Percentiles rank a stretch among this genome's conserved stretches.
These are phyloP conservation scores for Apophysomyces elegans DNA, from an alignment of 371 early-diverging fungal species.

Conservation along the genomic window DNA sequence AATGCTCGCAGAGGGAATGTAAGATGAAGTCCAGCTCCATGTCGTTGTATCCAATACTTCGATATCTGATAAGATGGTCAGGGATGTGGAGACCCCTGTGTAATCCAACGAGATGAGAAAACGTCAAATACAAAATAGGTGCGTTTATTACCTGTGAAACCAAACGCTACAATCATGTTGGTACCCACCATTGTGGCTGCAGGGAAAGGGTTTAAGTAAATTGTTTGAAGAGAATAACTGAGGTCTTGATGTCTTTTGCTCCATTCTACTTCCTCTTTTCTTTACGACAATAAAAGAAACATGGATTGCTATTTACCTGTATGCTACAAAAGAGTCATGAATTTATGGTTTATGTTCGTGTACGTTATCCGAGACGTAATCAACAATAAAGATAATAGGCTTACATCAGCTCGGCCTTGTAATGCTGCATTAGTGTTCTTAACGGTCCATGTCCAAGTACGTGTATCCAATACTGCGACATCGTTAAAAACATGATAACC, in stretches of 20 bases:
- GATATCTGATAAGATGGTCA: conserved; percentile 48
- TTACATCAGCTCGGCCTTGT: conserved; percentile 54
- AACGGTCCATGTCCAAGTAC: conserved; percentile 50
- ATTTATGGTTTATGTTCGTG: too few relatives aligned
- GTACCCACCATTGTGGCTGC: conserved; percentile 45
- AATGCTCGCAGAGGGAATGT: conserved; percentile 27
- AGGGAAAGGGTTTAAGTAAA: neutral
- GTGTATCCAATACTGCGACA: conserved; percentile 47
- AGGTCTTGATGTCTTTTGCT: too few relatives aligned
- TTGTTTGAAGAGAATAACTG: too few relatives aligned
- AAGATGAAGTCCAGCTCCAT: conserved; percentile 52
- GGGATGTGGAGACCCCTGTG: conserved; percentile 39
- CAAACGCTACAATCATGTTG: conserved; percentile 54
- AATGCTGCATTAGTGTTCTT: conserved; percentile 52
- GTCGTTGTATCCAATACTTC: conserved; percentile 45
- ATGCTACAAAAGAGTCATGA: conserved; percentile 33
- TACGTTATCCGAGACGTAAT: neutral
- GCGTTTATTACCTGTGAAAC: conserved; percentile 40
- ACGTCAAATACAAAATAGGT: too few relatives aligned
- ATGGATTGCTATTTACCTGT: conserved; percentile 33
- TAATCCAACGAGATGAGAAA: neutral
- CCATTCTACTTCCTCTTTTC: too few relatives aligned
- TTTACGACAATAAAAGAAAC: too few relatives aligned
- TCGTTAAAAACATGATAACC: conserved; percentile 54
- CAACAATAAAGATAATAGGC: conserved; percentile 15